Evolutionary conservation across 2,329 filamentous ascomycete genomes (phyloP), one percentile per base, ranked within the genome.

Genomic region (Aspergillus hiratsukae): DNA sequence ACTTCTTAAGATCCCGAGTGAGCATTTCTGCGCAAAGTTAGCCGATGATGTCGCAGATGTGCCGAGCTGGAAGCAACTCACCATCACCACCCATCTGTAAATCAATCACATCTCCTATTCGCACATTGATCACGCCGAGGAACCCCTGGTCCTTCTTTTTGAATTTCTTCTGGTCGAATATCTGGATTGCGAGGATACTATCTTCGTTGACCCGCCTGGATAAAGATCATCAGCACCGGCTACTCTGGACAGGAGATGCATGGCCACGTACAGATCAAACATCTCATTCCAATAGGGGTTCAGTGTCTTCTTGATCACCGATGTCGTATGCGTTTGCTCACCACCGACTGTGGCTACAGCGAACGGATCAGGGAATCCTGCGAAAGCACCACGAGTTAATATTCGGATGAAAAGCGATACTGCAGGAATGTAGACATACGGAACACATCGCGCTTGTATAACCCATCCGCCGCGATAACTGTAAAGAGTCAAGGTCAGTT

Each of bases 131-230:
- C 54, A 99, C 94, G 56, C 94, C 94, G 6, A 99, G 82, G 72
- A 99, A 99, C 8, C 94, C 94, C 74, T 99, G 94, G 67, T 99
- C 94, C 91, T 97, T 99, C 85, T 99, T 99, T 83, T 99, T 99
- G 80, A 99, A 99, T 79, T 99, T 99, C 81, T 97, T 97, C 78
- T 99, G 94, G 76, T 99, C 94, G 72, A 99, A 99, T 54, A 99
- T 96, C 73, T 99, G 94, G 49, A 99, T 92, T 7, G 94, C 94
- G 49, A 99, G 82, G 69, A 99, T 97, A 74, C 92, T 96, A 69
- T 96, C 93, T 73, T 99, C 94, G 59, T 88, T 94, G 58, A 91
- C 93, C 72, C 84, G 85, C 80, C 94, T 97, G 72, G 57, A 66
- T 19, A 55, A 48, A 28, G 54, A 64, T 64, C 63, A 59, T 56